Evolutionary conservation across 2,329 filamentous ascomycete species (phyloP), one percentile per base, ranked within the genome.

Genomic region (Penicillium sp.): DNA sequence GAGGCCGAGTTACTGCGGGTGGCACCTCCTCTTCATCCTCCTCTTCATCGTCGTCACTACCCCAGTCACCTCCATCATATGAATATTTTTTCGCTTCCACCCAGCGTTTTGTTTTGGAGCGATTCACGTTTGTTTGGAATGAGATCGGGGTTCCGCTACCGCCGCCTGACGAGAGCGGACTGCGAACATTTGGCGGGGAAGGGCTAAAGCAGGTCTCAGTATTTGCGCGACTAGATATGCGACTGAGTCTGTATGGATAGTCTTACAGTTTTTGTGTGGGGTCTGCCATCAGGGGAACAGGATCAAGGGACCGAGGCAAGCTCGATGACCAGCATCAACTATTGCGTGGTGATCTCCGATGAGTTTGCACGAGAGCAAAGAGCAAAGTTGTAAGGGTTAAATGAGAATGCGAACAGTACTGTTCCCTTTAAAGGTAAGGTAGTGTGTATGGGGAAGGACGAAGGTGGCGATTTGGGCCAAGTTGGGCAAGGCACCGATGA

Each of bases 41-140:
- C 57, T 85, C 83, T 9, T 87, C 84, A 37, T 88, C 86, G 56
- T 82, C 82, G 43, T 78, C 78, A 35, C 85, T 89, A 37, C 91
- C 93, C 93, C 93, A 97, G 70, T 96, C 93, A 68, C 95, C 92
- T 62, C 93, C 93, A 69, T 93, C 93, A 71, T 97, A 97, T 71
- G 86, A 90, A 67, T 89, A 87, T 58, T 86, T 82, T 75, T 93
- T 93, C 37, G 93, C 93, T 69, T 96, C 89, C 38, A 93, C 89
- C 93, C 93, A 97, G 84, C 96, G 96, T 77, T 88, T 90, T 55
- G 93, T 97, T 78, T 96, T 96, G 56, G 87, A 84, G 61, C 93
- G 87, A 76, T 90, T 93, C 49, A 97, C 87, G 73, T 96, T 95
- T 51, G 91, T 86, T 73, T 90, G 89, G 77, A 93, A 96, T 27